Evolutionary conservation across 2,329 filamentous ascomycete species (phyloP).

Genomic region (Torrubiellomyces zombiae): DNA sequence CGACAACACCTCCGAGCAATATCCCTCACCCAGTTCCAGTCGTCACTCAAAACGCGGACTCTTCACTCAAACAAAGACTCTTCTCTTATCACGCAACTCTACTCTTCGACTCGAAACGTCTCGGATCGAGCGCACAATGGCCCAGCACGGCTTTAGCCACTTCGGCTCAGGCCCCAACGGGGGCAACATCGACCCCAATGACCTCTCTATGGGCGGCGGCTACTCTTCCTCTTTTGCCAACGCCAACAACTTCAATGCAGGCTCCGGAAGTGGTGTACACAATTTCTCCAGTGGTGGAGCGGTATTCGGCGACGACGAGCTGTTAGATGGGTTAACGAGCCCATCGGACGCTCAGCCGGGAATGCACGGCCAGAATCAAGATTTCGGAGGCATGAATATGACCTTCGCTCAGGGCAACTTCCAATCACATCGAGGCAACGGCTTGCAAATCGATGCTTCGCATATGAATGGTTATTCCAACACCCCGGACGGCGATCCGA

Average conservation of each 20-base stretch:
- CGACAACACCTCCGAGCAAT: too few species aligned
- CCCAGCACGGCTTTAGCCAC: slow-evolving; percentile 39
- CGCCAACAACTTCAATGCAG: slow-evolving; percentile 36
- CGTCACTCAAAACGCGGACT: too few species aligned
- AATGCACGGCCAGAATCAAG: slow-evolving; percentile 36
- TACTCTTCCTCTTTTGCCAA: slow-evolving; percentile 42
- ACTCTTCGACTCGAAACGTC: too few species aligned
- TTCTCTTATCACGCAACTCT: slow-evolving; percentile 6
- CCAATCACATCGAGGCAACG: slow-evolving; percentile 34
- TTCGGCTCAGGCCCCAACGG: slow-evolving; percentile 37
- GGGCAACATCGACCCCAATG: slow-evolving; percentile 65
- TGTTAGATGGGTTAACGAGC: slow-evolving; percentile 55
- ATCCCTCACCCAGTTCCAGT: too few species aligned
- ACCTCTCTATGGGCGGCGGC: slow-evolving; percentile 52
- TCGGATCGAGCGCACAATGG: too few species aligned
- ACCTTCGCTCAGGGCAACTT: slow-evolving; percentile 38
- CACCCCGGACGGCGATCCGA: slow-evolving; percentile 80
- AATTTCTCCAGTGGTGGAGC: slow-evolving; percentile 66
- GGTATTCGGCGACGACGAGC: slow-evolving; percentile 73
- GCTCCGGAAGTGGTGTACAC: slow-evolving; percentile 40
- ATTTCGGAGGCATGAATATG: slow-evolving; percentile 42
- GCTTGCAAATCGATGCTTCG: slow-evolving; percentile 46
- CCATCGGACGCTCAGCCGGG: slow-evolving; percentile 34
- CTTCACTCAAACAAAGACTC: too few species aligned
- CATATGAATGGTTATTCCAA: slow-evolving; percentile 73